Conservation (phyloP, 2,329 filamentous ascomycete species). For the Tolypocladium pustulatum region DNA sequence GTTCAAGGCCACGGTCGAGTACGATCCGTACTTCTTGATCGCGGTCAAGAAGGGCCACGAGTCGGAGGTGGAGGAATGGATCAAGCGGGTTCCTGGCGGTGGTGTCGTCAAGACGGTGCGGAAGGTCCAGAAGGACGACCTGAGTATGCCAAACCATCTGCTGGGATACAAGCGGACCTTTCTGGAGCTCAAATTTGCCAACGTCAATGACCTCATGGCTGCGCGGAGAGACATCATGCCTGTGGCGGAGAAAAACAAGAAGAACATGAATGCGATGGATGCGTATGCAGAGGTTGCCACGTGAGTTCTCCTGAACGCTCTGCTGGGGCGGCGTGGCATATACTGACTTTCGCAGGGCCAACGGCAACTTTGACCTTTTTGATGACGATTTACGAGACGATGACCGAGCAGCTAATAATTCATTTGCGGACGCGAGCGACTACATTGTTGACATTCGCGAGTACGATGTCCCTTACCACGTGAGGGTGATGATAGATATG, state of each 20-base stretch:
- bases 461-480: constrained; percentile 98
- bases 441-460: constrained; percentile 98
- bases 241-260: constrained; percentile 92
- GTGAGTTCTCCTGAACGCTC: constrained; percentile 37
- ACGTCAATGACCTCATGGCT: constrained; percentile 77
- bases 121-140: constrained; percentile 81
- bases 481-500: constrained; percentile 95
- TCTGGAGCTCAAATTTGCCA: constrained; percentile 75
- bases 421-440: constrained; percentile 82
- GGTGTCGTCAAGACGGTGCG: constrained; percentile 71
- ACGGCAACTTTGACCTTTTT: constrained; percentile 87
- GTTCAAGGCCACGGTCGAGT: constrained; percentile 94
- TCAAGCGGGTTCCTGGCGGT: constrained; percentile 64
- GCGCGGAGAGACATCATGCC: constrained; percentile 78
- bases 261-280: constrained; percentile 93
- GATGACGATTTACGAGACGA: constrained; percentile 78
- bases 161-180: constrained; percentile 85
- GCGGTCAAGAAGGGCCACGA: constrained; percentile 83
- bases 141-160: constrained; percentile 91
- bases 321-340: background rate
- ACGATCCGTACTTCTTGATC: constrained; percentile 92
- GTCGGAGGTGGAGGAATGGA: constrained; percentile 93
- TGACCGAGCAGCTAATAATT: constrained; percentile 65
- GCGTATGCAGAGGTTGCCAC: constrained; percentile 93
- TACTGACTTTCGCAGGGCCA: constrained; percentile 40